Base-by-base conservation (phyloP, 208 protist species). In the Acanthamoeba sp. region DNA sequence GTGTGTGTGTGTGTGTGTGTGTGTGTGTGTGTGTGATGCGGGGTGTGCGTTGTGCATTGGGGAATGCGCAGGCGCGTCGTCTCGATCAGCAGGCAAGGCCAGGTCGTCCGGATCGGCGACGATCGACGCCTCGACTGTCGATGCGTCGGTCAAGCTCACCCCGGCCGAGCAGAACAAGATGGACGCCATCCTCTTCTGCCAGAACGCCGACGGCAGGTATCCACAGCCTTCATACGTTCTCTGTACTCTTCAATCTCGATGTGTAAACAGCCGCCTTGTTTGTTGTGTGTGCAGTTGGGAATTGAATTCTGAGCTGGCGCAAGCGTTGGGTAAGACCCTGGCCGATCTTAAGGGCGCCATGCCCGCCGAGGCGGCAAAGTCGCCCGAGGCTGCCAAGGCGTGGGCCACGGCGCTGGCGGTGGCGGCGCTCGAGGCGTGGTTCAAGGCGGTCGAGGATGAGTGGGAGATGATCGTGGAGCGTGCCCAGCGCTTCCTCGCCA, bases 191-290 rank as follows among this genome's bases (percentile, higher is more conserved):
- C 38, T 80, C 36, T 80, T 80, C 71, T 48, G 5, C 38, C 71
- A 80, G 20, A 80, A 80, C 71, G 71, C 71, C 71, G 71, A 80
- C 38, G 71, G 71, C 32, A 80, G 71, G 32, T 80, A 6, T n/a
- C 9, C 27, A 48, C 42, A 10, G 10, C 55, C 3, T 20, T 4
- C 45, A 50, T 14, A 50, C 45, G 45, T 20, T 14, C 45, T 20
- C 45, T 10, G 45, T 10, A 48, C 45, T 20, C 45, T 6, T 20
- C 45, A 50, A 6, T 50, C 45, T 20, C 45, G n/a, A n/a, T n/a
- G n/a, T n/a, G n/a, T n/a, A n/a, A n/a, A n/a, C n/a, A n/a, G n/a
- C n/a, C n/a, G n/a, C 55, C 22, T 4, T 69, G 59, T 1, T 0
- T 69, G 59, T n/a, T 20, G n/a, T 0, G 27, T 69, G 45, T 20